A percentile compares a stretch with the other conserved stretches of the same genome.
Conservation (phyloP, 441 rosid genomes). For the Arabidopsis hybrid region DNA sequence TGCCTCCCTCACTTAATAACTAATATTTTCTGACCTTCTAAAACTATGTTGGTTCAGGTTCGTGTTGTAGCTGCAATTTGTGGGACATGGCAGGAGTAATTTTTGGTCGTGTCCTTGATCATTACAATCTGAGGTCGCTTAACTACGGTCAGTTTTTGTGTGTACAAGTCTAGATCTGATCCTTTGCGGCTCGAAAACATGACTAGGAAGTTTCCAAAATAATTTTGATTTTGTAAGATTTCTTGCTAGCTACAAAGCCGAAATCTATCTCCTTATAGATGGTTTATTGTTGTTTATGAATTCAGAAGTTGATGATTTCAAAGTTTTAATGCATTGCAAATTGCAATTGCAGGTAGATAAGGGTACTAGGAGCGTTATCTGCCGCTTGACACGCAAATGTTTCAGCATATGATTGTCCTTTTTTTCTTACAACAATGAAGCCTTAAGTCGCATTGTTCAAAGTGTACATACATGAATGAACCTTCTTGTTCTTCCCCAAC, state of each 20-base stretch:
- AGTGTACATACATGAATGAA: constrained; percentile 25
- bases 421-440: constrained; percentile 14
- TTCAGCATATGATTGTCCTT: constrained; percentile 28
- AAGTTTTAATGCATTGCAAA: constrained; percentile 7
- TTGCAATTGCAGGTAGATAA: constrained; percentile 35
- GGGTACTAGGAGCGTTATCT: constrained; percentile 25
- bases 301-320: not conserved
- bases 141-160: constrained; percentile 27
- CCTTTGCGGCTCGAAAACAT: constrained; percentile 3
- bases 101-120: constrained; percentile 27
- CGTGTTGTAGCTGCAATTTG: constrained; percentile 27
- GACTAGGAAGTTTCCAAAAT: constrained; percentile 12
- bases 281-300: not conserved
- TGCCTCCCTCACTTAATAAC: not conserved
- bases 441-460: constrained; percentile 9
- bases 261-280: not conserved
- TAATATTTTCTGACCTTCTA: constrained; percentile 7
- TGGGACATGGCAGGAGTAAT: constrained; percentile 27
- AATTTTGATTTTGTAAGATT: constrained; percentile 20
- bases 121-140: constrained; percentile 23
- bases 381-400: constrained; percentile 24
- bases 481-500: not conserved
- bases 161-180: not conserved
- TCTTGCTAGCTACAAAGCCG: not conserved
- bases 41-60: constrained; percentile 32